Conservation (phyloP, 208 protist genomes). For the Leishmania arabica region DNA sequence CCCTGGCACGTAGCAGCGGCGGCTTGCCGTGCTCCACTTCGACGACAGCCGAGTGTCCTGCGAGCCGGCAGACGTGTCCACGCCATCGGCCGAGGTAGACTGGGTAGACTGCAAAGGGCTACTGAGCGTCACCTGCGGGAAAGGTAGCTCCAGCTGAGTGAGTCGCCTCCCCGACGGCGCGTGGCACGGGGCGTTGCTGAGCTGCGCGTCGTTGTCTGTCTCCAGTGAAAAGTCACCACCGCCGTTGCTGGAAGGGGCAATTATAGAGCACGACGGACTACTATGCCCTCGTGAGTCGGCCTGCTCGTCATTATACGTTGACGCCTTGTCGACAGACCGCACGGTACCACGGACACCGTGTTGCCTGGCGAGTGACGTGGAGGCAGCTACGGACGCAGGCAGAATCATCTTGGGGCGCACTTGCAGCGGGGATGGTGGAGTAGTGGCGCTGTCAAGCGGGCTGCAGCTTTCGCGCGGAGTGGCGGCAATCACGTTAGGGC, state of each 20-base stretch:
- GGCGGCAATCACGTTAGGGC: not conserved
- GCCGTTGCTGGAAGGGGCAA: not conserved
- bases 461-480: not conserved
- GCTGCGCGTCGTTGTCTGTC: not conserved
- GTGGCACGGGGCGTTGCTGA: not conserved
- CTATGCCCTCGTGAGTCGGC: too few species aligned
- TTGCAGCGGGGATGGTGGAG: not conserved
- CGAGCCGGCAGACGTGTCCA: not conserved
- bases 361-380: not conserved
- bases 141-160: not conserved
- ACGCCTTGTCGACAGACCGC: not conserved
- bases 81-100: not conserved
- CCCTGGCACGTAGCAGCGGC: not conserved
- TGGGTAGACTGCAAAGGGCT: not conserved
- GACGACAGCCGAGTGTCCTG: not conserved
- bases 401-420: not conserved
- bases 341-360: not conserved
- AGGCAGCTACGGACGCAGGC: not conserved
- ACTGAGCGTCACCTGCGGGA: not conserved
- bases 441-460: not conserved
- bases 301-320: not conserved
- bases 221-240: not conserved
- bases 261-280: not conserved
- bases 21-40: not conserved
- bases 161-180: not conserved